Conservation (phyloP, 257 asterid genomes). For the Solanum corneliomulleri region DNA sequence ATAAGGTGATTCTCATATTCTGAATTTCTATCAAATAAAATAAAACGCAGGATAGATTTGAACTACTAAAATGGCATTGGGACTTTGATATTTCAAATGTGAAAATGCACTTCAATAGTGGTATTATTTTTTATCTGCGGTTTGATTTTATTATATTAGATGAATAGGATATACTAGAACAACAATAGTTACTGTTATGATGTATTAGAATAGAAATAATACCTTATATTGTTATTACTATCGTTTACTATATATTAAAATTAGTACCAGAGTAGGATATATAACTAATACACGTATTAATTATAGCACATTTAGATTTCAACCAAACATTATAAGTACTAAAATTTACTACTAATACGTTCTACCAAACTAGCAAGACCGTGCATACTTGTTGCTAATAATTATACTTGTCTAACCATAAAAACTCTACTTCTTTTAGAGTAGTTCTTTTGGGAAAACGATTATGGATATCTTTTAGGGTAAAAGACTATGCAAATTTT, state of each 20-base stretch:
- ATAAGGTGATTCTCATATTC: neutral
- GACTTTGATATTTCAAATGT: neutral
- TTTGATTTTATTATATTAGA: neutral
- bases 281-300: neutral
- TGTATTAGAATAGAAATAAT: neutral
- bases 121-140: too few relatives aligned
- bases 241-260: neutral
- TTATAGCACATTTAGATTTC: neutral
- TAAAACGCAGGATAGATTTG: neutral
- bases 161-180: neutral
- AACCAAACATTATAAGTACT: neutral
- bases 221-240: neutral
- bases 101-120: neutral
- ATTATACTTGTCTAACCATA: neutral
- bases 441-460: neutral
- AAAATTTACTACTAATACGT: neutral
- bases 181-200: too few relatives aligned
- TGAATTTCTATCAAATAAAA: neutral
- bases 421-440: neutral
- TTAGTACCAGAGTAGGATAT: neutral
- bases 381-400: neutral
- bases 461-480: neutral
- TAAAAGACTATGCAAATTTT: neutral
- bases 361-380: neutral
- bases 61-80: neutral